Evolutionary conservation across 1,284 basidiomycete species (phyloP).

Genomic region (Porodaedalea pini): DNA sequence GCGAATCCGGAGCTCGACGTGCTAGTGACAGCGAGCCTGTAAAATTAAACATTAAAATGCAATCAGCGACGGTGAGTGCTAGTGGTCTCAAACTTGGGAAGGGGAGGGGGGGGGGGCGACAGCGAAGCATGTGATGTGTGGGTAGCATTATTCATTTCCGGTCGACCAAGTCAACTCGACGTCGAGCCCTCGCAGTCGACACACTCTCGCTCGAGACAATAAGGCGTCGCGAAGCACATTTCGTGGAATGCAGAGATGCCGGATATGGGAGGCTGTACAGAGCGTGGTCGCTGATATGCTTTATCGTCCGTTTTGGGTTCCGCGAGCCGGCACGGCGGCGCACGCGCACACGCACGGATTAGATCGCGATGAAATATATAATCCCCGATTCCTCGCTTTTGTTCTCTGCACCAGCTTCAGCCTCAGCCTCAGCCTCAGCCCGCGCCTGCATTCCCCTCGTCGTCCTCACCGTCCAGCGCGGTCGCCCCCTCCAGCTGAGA

Average conservation of each 20-base stretch:
- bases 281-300: too few species aligned
- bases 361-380: neutral
- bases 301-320: neutral
- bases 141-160: too few species aligned
- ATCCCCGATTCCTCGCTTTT: constrained; percentile 1
- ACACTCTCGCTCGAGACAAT: neutral
- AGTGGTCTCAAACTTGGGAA: too few species aligned
- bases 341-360: neutral
- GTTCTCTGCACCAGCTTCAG: neutral
- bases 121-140: too few species aligned
- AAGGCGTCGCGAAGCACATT: neutral
- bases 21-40: too few species aligned
- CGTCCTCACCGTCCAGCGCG: neutral
- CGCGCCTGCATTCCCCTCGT: neutral
- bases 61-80: too few species aligned
- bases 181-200: too few species aligned
- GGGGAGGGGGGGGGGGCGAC: too few species aligned
- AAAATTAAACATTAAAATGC: too few species aligned
- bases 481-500: neutral
- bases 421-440: too few species aligned
- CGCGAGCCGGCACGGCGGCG: neutral
- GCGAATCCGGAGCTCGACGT: too few species aligned
- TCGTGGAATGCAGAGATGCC: neutral
- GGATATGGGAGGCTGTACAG: neutral
- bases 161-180: too few species aligned